phyloP scores from a whole-genome alignment of 352 stramenopile species.

The Pythium myriotylum region DNA sequence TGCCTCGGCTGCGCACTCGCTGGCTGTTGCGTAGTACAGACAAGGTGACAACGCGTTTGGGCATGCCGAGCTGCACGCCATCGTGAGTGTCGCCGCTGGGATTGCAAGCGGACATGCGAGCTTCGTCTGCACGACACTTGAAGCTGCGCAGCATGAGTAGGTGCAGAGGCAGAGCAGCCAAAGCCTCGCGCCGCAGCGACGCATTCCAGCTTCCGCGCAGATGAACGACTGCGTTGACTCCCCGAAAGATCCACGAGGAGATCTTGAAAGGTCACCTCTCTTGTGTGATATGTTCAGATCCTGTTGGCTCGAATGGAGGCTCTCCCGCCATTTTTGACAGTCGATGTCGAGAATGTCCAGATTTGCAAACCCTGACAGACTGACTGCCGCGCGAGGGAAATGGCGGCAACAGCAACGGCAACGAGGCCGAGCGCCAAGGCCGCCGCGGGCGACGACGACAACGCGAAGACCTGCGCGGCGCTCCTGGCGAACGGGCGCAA shows the following conservation, averaged over 20 bases:
- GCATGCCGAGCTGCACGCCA: conserved; percentile 19
- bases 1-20: conserved; percentile 14
- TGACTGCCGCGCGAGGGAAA: neutral
- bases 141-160: neutral
- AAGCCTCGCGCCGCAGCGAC: neutral
- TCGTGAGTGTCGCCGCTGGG: conserved; percentile 15
- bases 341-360: conserved; percentile 2
- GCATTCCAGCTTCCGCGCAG: neutral
- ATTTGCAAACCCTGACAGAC: neutral
- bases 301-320: conserved; percentile 1
- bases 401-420: conserved; percentile 17
- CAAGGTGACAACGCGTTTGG: conserved; percentile 19
- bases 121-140: neutral
- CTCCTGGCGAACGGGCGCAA: conserved; percentile 11
- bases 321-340: neutral
- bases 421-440: neutral
- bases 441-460: neutral
- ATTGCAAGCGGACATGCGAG: conserved; percentile 20
- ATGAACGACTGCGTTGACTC: neutral
- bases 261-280: conserved; percentile 9
- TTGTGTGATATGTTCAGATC: neutral
- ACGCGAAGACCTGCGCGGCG: conserved; percentile 6
- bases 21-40: conserved; percentile 20
- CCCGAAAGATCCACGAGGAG: neutral
- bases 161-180: neutral